phyloP scores from a whole-genome alignment of 2,329 filamentous ascomycete species.

The Trichoderma hamatum region DNA sequence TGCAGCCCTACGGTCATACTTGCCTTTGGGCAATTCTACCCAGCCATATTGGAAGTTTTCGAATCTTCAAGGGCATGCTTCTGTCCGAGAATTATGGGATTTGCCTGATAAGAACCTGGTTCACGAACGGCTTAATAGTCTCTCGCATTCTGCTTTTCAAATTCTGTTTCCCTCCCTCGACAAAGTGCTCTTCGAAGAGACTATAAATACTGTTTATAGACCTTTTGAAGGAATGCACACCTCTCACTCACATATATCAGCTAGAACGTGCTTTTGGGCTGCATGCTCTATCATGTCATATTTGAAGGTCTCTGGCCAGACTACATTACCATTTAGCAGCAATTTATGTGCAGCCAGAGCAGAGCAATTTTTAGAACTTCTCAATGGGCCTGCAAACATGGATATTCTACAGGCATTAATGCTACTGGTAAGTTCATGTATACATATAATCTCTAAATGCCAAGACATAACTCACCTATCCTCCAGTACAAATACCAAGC shows the following conservation, averaged over 20 bases:
- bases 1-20: not conserved
- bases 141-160: not conserved
- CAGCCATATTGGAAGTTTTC: not conserved
- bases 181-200: not conserved
- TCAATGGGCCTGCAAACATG: not conserved
- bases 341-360: not conserved
- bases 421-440: not conserved
- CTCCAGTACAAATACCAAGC: not conserved
- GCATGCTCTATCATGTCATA: not conserved
- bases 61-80: not conserved
- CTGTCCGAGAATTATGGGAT: not conserved
- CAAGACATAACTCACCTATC: not conserved
- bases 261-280: slow-evolving; percentile 5
- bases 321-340: not conserved
- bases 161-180: not conserved
- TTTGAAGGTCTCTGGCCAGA: not conserved
- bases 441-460: rapidly evolving
- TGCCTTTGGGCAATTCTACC: not conserved
- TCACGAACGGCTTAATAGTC: not conserved
- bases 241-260: not conserved
- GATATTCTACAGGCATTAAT: not conserved
- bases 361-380: not conserved
- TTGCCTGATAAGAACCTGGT: not conserved
- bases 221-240: not conserved
- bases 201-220: not conserved